A percentile compares a stretch with the other conserved stretches of the same genome.
These are phyloP conservation scores for Senecio squalidus DNA, from an alignment of 140 eudicot species.

Conservation along the genomic window DNA sequence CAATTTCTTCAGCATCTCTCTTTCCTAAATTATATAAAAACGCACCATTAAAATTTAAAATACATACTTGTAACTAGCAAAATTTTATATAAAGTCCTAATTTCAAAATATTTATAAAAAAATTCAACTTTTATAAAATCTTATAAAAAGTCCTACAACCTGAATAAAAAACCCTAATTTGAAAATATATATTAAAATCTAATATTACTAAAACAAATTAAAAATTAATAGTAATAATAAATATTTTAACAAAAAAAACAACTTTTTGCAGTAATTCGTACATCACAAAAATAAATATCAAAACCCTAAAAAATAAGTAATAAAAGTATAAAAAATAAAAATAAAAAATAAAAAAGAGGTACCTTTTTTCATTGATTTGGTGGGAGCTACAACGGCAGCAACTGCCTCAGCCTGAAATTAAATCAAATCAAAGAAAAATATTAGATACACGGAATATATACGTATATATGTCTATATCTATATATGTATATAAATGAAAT, in stretches of 20 bases:
- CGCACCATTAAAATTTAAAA: neutral
- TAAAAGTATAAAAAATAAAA: neutral
- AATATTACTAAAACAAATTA: neutral
- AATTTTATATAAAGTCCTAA: no score
- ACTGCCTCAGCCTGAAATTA: conserved; percentile 35
- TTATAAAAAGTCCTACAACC: no score
- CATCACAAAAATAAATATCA: neutral
- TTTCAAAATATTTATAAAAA: no score
- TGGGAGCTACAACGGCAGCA: conserved; percentile 32
- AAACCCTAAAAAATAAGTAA: neutral
- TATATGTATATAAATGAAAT: neutral
- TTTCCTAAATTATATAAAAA: conserved; percentile 31
- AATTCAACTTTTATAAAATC: no score
- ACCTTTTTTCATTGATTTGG: conserved; percentile 56
- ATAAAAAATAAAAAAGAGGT: neutral
- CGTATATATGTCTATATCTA: neutral
- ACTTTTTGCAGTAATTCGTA: no score
- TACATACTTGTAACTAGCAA: neutral
- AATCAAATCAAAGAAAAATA: conserved; percentile 5
- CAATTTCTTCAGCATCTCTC: conserved; percentile 56
- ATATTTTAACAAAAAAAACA: neutral
- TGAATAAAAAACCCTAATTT: no score
- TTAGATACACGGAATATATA: neutral
- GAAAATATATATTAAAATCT: no score
- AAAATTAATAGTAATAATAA: neutral